Evolutionary conservation across 257 asterid species (phyloP).

Genomic region (Capsicum baccatum): DNA sequence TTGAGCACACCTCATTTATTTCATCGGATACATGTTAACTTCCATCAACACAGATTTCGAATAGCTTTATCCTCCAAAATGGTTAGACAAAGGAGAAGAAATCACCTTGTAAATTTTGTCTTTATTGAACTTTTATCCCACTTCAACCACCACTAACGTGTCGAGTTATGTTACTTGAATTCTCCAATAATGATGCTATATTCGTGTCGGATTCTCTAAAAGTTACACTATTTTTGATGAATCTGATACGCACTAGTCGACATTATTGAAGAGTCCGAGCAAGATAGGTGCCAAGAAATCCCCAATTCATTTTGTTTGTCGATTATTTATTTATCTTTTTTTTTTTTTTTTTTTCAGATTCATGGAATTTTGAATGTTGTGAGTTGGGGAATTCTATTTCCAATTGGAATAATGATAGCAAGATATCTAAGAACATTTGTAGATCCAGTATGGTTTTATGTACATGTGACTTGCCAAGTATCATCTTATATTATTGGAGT

Average conservation of each 20-base stretch:
- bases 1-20: fast-evolving
- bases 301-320: not conserved
- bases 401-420: constrained; percentile 66
- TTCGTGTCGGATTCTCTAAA: not conserved
- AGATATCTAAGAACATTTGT: constrained; percentile 68
- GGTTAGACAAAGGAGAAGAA: not conserved
- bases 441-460: constrained; percentile 88
- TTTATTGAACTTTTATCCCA: not conserved
- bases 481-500: constrained; percentile 79
- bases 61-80: not conserved
- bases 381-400: constrained; percentile 92
- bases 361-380: constrained; percentile 84
- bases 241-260: not conserved
- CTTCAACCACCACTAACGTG: not conserved
- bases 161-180: not conserved
- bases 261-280: too few relatives aligned
- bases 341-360: constrained; percentile 46
- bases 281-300: not conserved
- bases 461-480: constrained; percentile 69
- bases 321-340: not conserved
- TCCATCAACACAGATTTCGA: not conserved
- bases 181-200: not conserved
- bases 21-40: not conserved
- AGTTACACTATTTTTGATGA: too few relatives aligned
- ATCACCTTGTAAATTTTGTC: not conserved